Base-by-base conservation (phyloP, 73 alveolate species). In the Loxodes magnus region DNA sequence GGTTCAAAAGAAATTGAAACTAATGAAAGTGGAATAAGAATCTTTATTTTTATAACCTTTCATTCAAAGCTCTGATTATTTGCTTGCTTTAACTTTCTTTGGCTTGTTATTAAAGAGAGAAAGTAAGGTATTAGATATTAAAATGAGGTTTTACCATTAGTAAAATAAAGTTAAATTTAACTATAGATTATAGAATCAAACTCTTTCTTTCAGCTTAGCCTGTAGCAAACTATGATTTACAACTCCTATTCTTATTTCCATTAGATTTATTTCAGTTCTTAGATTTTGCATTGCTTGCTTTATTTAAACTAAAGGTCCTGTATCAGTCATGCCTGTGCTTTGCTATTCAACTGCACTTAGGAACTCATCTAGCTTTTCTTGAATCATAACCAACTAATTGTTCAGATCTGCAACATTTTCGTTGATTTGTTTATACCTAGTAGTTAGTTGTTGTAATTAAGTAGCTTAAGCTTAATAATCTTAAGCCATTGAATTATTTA, bases 191-290 rank as follows among this genome's bases (percentile, higher is more conserved):
- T n/a, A n/a, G n/a, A n/a, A n/a, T n/a, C n/a, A n/a, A n/a, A n/a
- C n/a, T n/a, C n/a, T n/a, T 56, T 73, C 87, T 27, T 48, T 64
- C 37, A 73, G 64, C 51, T 73, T 73, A 23, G 70, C 23, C 56
- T 73, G 66, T 29, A 73, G 22, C 19, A 73, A 66, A 0, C 80
- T 69, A 33, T 73, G 74, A n/a, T 74, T 37, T 22, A 73, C 74
- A 4, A 73, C 87, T 4, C 79, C 87, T 15, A 56, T 56, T 41
- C 87, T 56, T 23, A 73, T 55, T 49, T 73, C 87, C 44, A 73
- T 73, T 6, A 51, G 33, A 41, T 51, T 73, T 25, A 54, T 58
- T 29, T 73, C 87, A n/a, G 19, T 21, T 61, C 66, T 73, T 7
- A 66, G 69, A 24, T 38, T 25, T 19, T 65, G 54, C 14, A 73